phyloP scores from a whole-genome alignment of 495 filamentous ascomycete species.

The Xylaria flabelliformis region DNA sequence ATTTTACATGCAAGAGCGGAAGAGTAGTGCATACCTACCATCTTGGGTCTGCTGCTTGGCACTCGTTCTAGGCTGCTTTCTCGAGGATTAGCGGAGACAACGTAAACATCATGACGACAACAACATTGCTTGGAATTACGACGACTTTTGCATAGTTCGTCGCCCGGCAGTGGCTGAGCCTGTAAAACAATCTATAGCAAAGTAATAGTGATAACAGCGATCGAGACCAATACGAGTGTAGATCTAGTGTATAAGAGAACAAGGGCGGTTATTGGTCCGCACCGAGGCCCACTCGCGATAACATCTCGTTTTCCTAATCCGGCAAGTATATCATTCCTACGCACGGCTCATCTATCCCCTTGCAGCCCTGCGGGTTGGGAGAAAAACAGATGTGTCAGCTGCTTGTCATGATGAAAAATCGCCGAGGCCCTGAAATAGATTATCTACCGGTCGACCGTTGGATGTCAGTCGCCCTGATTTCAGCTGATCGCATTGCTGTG shows the following conservation, averaged over 20 bases:
- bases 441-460: not conserved
- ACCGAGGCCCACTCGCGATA: not conserved
- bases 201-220: constrained; percentile 2
- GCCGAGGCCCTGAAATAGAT: constrained; percentile 19
- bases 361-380: constrained; percentile 17
- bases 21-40: not conserved
- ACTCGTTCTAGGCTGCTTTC: constrained; percentile 10
- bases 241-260: not conserved
- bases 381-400: constrained; percentile 23
- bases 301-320: constrained; percentile 25
- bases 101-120: constrained; percentile 20
- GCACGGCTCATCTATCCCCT: constrained; percentile 20
- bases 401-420: constrained; percentile 24
- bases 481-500: constrained; percentile 15
- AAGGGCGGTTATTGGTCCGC: not conserved
- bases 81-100: not conserved
- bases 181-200: not conserved
- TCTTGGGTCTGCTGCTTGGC: constrained; percentile 11
- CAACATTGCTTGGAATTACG: constrained; percentile 2
- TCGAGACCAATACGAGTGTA: not conserved
- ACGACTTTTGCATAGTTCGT: constrained; percentile 3
- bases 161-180: constrained; percentile 12
- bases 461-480: constrained; percentile 24
- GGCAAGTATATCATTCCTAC: constrained; percentile 1
- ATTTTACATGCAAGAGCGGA: not conserved